phyloP scores from a whole-genome alignment of 495 filamentous ascomycete species.

The Neurospora pannonica region DNA sequence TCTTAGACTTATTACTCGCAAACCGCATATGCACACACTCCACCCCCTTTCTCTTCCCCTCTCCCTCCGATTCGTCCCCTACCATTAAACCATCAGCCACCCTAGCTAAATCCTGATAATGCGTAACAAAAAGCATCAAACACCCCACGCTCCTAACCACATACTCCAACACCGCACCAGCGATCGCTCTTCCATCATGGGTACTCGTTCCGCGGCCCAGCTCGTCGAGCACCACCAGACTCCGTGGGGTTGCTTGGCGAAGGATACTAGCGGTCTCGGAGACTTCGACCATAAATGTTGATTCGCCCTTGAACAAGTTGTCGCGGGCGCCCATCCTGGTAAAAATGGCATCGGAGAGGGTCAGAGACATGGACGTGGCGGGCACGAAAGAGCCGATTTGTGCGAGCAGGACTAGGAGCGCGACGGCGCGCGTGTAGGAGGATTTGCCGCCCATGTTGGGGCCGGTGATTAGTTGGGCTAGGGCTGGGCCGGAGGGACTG shows the following conservation, averaged over 20 bases:
- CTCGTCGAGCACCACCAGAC: constrained; percentile 89
- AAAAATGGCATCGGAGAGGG: constrained; percentile 83
- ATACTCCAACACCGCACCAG: constrained; percentile 79
- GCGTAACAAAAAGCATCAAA: constrained; percentile 88
- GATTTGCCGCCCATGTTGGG: constrained; percentile 99
- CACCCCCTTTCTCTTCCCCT: constrained; percentile 29
- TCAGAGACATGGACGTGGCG: constrained; percentile 60
- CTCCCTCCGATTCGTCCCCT: background rate
- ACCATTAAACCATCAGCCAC: constrained; percentile 44
- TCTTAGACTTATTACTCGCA: constrained; percentile 17
- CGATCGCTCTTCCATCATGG: constrained; percentile 94
- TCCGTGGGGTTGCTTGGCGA: constrained; percentile 70
- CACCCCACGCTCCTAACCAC: constrained; percentile 66
- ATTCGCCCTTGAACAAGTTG: constrained; percentile 91
- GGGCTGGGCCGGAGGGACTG: constrained; percentile 8
- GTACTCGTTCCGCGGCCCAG: constrained; percentile 87
- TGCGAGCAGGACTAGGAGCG: constrained; percentile 85
- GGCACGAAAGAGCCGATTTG: constrained; percentile 95
- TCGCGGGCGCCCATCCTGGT: constrained; percentile 96
- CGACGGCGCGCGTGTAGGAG: constrained; percentile 84
- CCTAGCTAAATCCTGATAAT: constrained; percentile 78
- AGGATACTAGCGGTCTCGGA: constrained; percentile 86
- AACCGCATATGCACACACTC: constrained; percentile 83
- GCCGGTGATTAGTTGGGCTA: constrained; percentile 84
- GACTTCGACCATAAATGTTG: constrained; percentile 97